A percentile compares a stretch with the other conserved stretches of the same genome.
Evolutionary conservation across 139 green algal genomes (phyloP).

Genomic region (Limnomonas spitsbergensis): DNA sequence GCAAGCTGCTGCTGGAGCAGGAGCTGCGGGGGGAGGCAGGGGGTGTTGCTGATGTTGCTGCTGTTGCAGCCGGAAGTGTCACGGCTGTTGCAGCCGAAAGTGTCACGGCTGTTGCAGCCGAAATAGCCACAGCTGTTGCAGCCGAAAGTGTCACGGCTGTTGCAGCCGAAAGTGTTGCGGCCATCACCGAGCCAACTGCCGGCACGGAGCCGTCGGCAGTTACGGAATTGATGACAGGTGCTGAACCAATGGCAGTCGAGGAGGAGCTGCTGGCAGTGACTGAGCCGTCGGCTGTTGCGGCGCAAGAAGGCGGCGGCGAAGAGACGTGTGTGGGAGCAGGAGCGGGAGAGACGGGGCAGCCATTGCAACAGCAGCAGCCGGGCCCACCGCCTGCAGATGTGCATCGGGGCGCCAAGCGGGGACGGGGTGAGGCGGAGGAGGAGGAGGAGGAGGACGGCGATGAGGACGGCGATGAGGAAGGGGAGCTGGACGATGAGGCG

Average conservation of each 20-base stretch:
- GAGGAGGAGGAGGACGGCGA: slow-evolving; percentile 9
- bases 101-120: neutral
- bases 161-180: neutral
- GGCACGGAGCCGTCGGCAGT: too few species aligned
- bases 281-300: neutral
- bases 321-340: neutral
- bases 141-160: neutral
- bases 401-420: too few species aligned
- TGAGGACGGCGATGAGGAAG: slow-evolving; percentile 1
- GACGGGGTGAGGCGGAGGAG: neutral
- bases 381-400: too few species aligned
- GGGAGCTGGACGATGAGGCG: neutral
- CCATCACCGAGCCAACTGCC: too few species aligned
- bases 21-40: neutral
- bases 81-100: neutral
- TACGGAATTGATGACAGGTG: too few species aligned
- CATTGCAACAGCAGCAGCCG: too few species aligned
- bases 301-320: neutral
- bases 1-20: neutral
- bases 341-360: too few species aligned
- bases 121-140: neutral
- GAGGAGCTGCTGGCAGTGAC: neutral
- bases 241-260: neutral
- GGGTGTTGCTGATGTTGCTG: neutral
- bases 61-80: neutral